Evolutionary conservation across 345 rosid species (phyloP), one percentile per base, ranked within the genome.

Genomic region (Eucalyptus marginata): DNA sequence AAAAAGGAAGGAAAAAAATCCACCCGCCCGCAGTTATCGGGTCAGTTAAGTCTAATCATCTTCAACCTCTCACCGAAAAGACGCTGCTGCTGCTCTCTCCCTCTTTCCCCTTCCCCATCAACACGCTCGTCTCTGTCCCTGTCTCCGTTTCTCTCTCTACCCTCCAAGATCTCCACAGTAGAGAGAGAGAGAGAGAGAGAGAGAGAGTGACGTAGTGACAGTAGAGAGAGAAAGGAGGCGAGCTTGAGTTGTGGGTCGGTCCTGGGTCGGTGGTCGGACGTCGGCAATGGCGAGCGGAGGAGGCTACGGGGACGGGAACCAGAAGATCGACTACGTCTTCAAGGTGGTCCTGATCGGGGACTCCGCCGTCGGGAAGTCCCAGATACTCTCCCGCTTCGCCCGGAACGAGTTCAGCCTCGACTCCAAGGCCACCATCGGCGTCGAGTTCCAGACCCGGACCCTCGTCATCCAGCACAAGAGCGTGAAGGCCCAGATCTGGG

Each of bases 401-500:
- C 92, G 97, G 76, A 95, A 96, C 76, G 99, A 97, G 90, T 97
- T 97, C 90, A 97, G 96, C 86, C 91, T 94, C 87, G 97, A 97
- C 93, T 97, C 99, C 11, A 97, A 97, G 87, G 97, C 99, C 59
- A 97, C 99, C 14, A 97, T 96, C 87, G 99, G 99, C 31, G 99
- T 96, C 29, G 99, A 97, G 93, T 97, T 97, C 89, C 98, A 97
- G 91, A 97, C 99, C 64, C 94, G 96, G 87, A 95, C 96, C 13
- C 90, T 96, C 79, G 91, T 91, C 33, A 96, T 97, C 86, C 93
- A 96, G 51, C 96, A 95, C 25, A 96, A 96, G 92, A 94, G 95
- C 88, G 94, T 97, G 49, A 96, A 97, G 92, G 99, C 99, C 87
- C 99, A 97, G 99, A 96, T 97, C 99, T 97, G 99, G 99, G 99